Evolutionary conservation across 768 basidiomycete genomes (phyloP).

Genomic region (Kwoniella sp.): DNA sequence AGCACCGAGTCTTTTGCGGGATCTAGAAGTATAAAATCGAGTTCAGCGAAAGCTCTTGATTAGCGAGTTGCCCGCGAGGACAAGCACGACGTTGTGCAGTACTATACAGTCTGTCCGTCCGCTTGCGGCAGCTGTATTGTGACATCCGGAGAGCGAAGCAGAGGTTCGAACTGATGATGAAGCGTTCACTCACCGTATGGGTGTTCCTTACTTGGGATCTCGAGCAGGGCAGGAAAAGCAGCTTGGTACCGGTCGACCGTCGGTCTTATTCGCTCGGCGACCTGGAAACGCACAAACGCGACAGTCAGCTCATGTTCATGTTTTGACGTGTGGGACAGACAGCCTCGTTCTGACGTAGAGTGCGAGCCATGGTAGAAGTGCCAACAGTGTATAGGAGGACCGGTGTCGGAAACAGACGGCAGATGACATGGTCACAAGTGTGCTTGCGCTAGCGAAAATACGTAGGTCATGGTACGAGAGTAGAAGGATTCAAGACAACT

Average conservation of each 20-base stretch:
- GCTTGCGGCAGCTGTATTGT: too few species aligned
- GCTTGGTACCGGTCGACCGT: slow-evolving; percentile 93
- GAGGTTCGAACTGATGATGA: too few species aligned
- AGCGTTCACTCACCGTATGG: slow-evolving; percentile 89
- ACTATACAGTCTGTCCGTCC: background rate
- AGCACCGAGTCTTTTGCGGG: slow-evolving; percentile 31
- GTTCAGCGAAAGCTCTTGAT: background rate
- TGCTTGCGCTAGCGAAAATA: too few species aligned
- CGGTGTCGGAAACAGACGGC: too few species aligned
- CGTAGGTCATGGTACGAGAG: too few species aligned
- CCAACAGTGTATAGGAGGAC: too few species aligned
- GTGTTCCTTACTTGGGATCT: slow-evolving; percentile 98
- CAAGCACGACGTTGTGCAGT: too few species aligned
- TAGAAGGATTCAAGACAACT: background rate
- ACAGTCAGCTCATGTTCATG: background rate
- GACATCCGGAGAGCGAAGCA: background rate
- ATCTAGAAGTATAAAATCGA: slow-evolving; percentile 8
- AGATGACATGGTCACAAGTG: too few species aligned
- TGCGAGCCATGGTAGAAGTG: too few species aligned
- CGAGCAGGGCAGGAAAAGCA: slow-evolving; percentile 92
- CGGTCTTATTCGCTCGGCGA: slow-evolving; percentile 95
- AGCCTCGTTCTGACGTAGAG: too few species aligned
- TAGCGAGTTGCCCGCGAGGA: too few species aligned
- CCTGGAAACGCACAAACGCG: slow-evolving; percentile 59
- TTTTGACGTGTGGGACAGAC: too few species aligned